A percentile compares a stretch with the other conserved stretches of the same genome.
Evolutionary conservation across 345 rosid species (phyloP).

Genomic region (Camelina hispida): DNA sequence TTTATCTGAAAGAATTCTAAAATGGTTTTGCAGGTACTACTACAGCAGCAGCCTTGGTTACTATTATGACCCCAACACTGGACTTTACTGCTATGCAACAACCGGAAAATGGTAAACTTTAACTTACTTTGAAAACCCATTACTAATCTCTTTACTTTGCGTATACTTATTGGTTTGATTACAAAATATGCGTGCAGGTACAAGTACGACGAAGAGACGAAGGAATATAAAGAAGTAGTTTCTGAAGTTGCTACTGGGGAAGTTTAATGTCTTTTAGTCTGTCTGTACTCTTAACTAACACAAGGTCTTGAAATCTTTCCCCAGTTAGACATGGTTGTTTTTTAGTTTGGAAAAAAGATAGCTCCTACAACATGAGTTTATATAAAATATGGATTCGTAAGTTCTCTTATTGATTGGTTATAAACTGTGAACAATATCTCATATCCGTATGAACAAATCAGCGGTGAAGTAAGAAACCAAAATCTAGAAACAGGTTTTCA

Average conservation of each 20-base stretch:
- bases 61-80: constrained; percentile 84
- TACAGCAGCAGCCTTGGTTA: constrained; percentile 91
- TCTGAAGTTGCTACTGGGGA: constrained; percentile 32
- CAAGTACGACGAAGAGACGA: constrained; percentile 34
- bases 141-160: background rate
- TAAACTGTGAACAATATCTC: background rate
- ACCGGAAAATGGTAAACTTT: constrained; percentile 80
- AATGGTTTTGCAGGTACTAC: constrained; percentile 66
- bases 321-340: background rate
- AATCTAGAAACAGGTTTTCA: background rate
- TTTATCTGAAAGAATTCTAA: constrained; percentile 3
- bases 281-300: constrained; percentile 16
- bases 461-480: background rate
- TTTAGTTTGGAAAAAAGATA: constrained; percentile 21
- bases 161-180: background rate
- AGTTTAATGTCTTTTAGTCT: constrained; percentile 11
- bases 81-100: constrained; percentile 78
- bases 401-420: background rate
- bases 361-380: background rate
- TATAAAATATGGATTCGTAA: constrained; percentile 4
- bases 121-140: background rate
- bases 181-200: constrained; percentile 27
- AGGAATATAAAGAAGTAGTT: constrained; percentile 38
- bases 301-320: background rate
- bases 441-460: background rate